Conservation (phyloP, 805 yeast species). For the Starmera quercuum region DNA sequence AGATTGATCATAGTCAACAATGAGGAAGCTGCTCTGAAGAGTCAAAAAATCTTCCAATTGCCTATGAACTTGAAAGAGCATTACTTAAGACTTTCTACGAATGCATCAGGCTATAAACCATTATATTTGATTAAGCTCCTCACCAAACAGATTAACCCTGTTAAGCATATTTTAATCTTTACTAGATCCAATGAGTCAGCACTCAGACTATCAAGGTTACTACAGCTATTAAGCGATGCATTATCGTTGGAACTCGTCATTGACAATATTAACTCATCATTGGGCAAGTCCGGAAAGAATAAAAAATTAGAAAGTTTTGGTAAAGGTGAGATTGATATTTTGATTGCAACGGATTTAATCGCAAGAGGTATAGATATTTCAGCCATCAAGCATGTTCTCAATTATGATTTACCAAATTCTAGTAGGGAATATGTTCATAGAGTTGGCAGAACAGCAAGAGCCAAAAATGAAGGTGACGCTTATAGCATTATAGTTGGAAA, state of each 20-base stretch:
- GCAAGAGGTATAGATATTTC: conserved; percentile 91
- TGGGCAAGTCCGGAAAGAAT: conserved; percentile 43
- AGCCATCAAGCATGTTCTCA: conserved; percentile 65
- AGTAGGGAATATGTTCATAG: conserved; percentile 92
- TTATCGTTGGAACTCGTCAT: conserved; percentile 16
- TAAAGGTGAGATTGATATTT: conserved; percentile 40
- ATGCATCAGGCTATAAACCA: conserved; percentile 56
- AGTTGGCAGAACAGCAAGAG: conserved; percentile 96
- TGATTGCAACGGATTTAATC: conserved; percentile 82
- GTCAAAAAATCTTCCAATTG: conserved; percentile 49
- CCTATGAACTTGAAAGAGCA: conserved; percentile 47
- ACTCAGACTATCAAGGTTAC: conserved; percentile 62
- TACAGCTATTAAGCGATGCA: conserved; percentile 33
- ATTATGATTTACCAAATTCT: conserved; percentile 86
- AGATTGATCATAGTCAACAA: conserved; percentile 67
- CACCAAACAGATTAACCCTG: conserved; percentile 23
- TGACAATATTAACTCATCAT: conserved; percentile 51
- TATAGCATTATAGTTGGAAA: conserved; percentile 66
- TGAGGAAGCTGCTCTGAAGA: conserved; percentile 29
- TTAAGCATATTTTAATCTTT: conserved; percentile 47
- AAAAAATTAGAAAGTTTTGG: conserved; percentile 56
- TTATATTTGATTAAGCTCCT: conserved; percentile 57
- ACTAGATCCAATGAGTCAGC: conserved; percentile 81
- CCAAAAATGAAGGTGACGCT: conserved; percentile 71
- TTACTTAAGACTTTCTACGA: conserved; percentile 27